Percentiles rank a stretch among this genome's conserved stretches.
Evolutionary conservation across 441 rosid species (phyloP).

Genomic region (Populus hybrid): DNA sequence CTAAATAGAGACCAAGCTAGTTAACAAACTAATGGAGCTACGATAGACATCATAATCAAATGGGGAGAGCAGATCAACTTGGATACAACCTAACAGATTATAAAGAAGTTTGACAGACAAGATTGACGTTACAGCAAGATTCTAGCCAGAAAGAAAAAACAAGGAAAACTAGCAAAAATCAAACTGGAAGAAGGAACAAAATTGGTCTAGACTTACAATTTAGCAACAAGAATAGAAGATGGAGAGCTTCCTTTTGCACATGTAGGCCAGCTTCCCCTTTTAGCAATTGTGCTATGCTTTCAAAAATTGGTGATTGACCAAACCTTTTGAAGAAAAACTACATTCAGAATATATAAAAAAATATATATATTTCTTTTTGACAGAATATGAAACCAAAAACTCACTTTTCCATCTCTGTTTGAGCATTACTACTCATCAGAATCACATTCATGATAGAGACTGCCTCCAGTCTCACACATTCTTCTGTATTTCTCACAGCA

Average conservation of each 20-base stretch:
- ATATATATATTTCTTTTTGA: background rate
- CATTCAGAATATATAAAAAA: conserved; percentile 7
- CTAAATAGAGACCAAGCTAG: background rate
- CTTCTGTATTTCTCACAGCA: conserved; percentile 47
- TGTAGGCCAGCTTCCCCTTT: conserved; percentile 50
- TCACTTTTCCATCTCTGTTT: conserved; percentile 67
- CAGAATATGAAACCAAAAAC: conserved; percentile 21
- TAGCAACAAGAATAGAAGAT: conserved; percentile 55
- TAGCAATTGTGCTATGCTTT: conserved; percentile 52
- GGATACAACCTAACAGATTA: background rate
- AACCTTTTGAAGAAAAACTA: conserved; percentile 44
- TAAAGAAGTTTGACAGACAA: background rate
- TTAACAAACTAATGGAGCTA: conserved; percentile 5
- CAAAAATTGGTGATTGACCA: conserved; percentile 43
- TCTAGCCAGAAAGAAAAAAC: background rate
- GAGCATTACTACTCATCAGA: conserved; percentile 58
- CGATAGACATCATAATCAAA: background rate
- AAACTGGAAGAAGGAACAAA: conserved; percentile 10
- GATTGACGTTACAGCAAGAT: background rate
- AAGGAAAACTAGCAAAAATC: background rate
- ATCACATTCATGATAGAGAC: conserved; percentile 75
- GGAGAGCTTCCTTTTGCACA: conserved; percentile 70
- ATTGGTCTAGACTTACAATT: conserved; percentile 54
- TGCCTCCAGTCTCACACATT: conserved; percentile 59
- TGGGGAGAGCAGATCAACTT: background rate